Conservation (phyloP, 176 grass and related monocot genomes). For the Aegilops tauschii region DNA sequence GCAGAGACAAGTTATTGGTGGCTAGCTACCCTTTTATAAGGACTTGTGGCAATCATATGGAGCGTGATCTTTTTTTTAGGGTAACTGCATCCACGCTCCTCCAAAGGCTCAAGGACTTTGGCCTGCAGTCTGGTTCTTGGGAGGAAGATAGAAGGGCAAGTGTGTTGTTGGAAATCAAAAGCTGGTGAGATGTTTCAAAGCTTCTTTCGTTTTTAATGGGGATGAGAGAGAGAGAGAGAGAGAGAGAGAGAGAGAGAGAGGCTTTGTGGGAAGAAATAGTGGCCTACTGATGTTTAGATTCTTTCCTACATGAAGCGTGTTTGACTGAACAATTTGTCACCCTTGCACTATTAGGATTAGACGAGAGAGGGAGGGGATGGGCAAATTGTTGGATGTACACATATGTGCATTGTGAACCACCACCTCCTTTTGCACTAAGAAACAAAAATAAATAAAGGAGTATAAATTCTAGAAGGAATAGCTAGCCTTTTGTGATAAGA, state of each 20-base stretch:
- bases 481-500: constrained; percentile 38
- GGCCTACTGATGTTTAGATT: constrained; percentile 64
- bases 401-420: constrained; percentile 20
- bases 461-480: background rate
- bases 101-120: constrained; percentile 20
- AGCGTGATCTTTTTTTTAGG: constrained; percentile 34
- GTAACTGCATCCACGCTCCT: constrained; percentile 8
- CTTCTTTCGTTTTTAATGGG: constrained; percentile 30
- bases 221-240: constrained; percentile 29
- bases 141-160: background rate
- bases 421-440: constrained; percentile 3
- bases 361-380: constrained; percentile 44
- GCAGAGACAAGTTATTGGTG: constrained; percentile 39
- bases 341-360: constrained; percentile 63
- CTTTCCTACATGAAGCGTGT: constrained; percentile 95
- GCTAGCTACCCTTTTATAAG: constrained; percentile 51
- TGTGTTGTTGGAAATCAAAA: constrained; percentile 27
- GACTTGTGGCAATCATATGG: constrained; percentile 52
- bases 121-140: background rate
- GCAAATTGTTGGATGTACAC: constrained; percentile 49
- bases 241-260: constrained; percentile 32
- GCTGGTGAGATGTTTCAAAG: constrained; percentile 29
- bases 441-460: constrained; percentile 1
- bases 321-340: constrained; percentile 95
- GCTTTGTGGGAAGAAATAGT: constrained; percentile 52